Evolutionary conservation across 148 eudicot genomes (phyloP), one percentile per base, ranked within the genome.

Genomic region (Vaccinium myrtillus): DNA sequence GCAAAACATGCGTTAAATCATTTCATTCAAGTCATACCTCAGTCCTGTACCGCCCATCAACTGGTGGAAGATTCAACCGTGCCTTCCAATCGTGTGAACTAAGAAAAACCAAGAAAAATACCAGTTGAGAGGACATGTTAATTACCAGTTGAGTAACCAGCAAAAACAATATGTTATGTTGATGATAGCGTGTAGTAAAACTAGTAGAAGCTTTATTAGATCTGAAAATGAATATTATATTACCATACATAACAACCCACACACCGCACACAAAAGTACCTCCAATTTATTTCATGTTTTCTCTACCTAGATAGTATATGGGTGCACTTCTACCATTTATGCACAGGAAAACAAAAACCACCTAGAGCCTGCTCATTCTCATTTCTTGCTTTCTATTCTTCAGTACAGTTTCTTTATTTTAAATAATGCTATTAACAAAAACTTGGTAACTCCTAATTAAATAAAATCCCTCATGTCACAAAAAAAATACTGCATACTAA

Each of bases 81-180:
- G 90, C 96, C 89, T 94, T 94, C 98, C 98, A 94, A 89, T 94
- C 95, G 89, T 91, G 86, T 73, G 94, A 90, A 79, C 98, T 94
- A 82, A 43, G 79, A 50, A 70, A 79, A 58, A 49, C 63, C 46
- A 50, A 25, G 16, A 61, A 69, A 59, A 59, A 32, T 49, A 59
- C 9, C 39, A 82, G 1, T 50, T 82, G 27, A 49, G 76, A 27
- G 69, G 21, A 69, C 23, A 67, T 81, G 23, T 32, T 18, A 32
- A 32, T 43, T 58, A 79, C 30, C 74, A 69, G 77, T 39, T 73
- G 49, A 73, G 9, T 14, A 76, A 51, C 70, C 12, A 15, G 36
- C 3, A 80, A 59, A 58, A 18, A 58, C 50, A 79, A n/a, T 19
- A 59, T 39, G 2, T 30, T 4, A 11, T 43, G 43, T 36, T 32